Evolutionary conservation across 305 asterid genomes (phyloP).

Genomic region (Fraxinus baroniana): DNA sequence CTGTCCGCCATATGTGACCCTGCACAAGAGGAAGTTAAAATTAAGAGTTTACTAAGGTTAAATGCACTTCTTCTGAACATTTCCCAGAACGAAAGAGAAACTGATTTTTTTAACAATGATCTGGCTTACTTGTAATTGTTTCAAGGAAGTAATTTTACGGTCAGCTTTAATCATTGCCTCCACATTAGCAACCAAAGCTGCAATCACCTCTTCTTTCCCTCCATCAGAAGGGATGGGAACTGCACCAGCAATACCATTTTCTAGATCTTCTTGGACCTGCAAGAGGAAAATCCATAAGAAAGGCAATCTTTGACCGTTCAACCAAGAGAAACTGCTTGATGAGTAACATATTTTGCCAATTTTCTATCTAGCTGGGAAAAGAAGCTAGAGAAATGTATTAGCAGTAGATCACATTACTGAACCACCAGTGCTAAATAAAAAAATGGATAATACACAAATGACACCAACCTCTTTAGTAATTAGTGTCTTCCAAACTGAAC

Average conservation of each 20-base stretch:
- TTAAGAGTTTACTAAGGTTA: background rate
- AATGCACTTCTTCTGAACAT: background rate
- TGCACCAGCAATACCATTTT: constrained; percentile 61
- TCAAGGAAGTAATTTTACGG: constrained; percentile 87
- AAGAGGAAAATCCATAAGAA: constrained; percentile 12
- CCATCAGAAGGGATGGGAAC: constrained; percentile 72
- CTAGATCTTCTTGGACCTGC: constrained; percentile 80
- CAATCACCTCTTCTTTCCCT: constrained; percentile 66
- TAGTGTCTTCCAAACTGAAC: background rate
- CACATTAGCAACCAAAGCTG: constrained; percentile 79
- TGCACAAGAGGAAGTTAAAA: constrained; percentile 25
- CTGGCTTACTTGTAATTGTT: constrained; percentile 73
- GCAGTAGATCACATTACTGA: background rate
- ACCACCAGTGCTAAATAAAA: background rate
- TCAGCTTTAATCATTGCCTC: constrained; percentile 93
- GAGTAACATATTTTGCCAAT: background rate
- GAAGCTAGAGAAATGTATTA: background rate
- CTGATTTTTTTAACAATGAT: background rate
- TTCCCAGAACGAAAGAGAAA: constrained; percentile 2
- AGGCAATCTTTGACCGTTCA: background rate
- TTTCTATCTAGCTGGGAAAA: background rate
- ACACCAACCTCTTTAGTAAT: background rate
- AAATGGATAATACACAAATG: background rate
- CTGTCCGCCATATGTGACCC: constrained; percentile 87
- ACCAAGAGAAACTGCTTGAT: background rate